Base-by-base conservation (phyloP, 202 grass and related monocot genomes). In the Setaria italica region DNA sequence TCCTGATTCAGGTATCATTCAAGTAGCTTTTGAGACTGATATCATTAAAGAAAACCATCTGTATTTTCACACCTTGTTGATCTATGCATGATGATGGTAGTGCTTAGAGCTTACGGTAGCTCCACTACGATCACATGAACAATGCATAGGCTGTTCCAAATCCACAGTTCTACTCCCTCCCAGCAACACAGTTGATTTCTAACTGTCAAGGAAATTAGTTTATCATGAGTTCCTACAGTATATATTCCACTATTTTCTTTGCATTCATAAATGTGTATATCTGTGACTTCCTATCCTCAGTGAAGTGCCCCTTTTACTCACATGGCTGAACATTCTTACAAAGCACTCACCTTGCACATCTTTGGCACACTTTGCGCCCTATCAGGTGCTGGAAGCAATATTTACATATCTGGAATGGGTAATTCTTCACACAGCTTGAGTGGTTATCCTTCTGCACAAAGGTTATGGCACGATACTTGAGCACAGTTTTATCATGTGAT, bases 321-420 rank as follows among this genome's bases (percentile, higher is more conserved):
- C 88, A 56, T 89, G 86, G 84, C 76, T 88, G 65, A 84, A 88
- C 90, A 85, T 84, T 89, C 33, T 72, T 84, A 39, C 87, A 85
- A 92, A 94, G 84, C 76, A 80, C 93, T 92, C 93, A 94, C 80
- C 48, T 90, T 94, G 88, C 93, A 94, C 93, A 91, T 92, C 80
- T 95, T 95, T 95, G 84, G 90, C 85, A 92, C 93, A 95, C 82
- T 86, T 85, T 95, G 79, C 88, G 77, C 94, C 92, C 90, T 85
- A 99, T 86, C 94, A 99, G 97, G 94, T 96, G 79, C 87, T 89
- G 97, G 94, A 92, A 99, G 97, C 91, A 96, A 96, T 90, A 88
- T 90, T 89, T 88, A 99, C 96, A 91, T 90, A 91, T 85, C 88
- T 84, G 93, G 97, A 94, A 89, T 95, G 86, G 86, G 87, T 95